Conservation (phyloP, 2,329 filamentous ascomycete genomes). For the Colletotrichum lupini region DNA sequence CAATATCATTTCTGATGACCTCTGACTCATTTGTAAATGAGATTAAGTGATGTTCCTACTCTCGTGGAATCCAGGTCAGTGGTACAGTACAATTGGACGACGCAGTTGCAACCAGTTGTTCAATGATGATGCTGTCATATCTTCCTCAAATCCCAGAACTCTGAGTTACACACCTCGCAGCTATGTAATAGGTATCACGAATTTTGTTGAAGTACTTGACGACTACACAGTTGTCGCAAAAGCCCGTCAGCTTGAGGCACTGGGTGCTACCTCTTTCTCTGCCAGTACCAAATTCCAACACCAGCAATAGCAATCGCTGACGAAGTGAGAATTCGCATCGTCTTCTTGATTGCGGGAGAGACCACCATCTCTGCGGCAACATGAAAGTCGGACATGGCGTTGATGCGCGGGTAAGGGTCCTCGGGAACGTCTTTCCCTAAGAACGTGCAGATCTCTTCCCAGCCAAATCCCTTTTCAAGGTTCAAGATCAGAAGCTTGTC, state of each 20-base stretch:
- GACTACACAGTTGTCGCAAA: neutral
- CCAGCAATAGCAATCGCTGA: constrained; percentile 6
- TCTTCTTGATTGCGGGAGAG: constrained; percentile 28
- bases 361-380: constrained; percentile 29
- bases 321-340: constrained; percentile 14
- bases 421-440: constrained; percentile 44
- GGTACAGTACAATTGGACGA: no score
- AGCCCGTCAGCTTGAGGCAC: neutral
- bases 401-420: constrained; percentile 41
- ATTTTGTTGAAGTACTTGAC: neutral
- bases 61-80: no score
- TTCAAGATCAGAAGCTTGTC: constrained; percentile 43
- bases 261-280: neutral
- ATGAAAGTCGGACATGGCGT: constrained; percentile 33
- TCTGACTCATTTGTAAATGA: no score
- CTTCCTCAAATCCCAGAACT: no score
- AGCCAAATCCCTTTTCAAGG: constrained; percentile 49
- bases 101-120: no score
- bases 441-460: constrained; percentile 49
- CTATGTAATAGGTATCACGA: neutral
- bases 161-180: no score
- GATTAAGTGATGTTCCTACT: no score
- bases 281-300: constrained; percentile 25
- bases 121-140: no score
- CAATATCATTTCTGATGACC: no score